Evolutionary conservation across 805 yeast species (phyloP).

Genomic region (Ogataea wickerhamii): DNA sequence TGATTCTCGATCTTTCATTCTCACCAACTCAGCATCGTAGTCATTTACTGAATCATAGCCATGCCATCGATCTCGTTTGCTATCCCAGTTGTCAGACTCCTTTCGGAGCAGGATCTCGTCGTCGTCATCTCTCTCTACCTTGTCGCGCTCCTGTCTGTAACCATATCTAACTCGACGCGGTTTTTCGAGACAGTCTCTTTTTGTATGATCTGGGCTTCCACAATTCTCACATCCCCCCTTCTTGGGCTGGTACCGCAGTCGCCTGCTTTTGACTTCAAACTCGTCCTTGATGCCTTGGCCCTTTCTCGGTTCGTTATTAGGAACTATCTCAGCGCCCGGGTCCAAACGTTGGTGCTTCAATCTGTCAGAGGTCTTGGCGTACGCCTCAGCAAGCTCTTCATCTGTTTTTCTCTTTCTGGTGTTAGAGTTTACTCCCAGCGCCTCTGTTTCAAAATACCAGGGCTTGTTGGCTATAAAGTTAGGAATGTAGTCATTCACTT

Average conservation of each 20-base stretch:
- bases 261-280: constrained; percentile 16
- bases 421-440: constrained; percentile 27
- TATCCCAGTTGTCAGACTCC: constrained; percentile 52
- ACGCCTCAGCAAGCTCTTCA: constrained; percentile 20
- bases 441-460: constrained; percentile 34
- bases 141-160: constrained; percentile 20
- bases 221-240: constrained; percentile 48
- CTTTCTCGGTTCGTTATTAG: constrained; percentile 46
- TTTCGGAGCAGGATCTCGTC: constrained; percentile 18
- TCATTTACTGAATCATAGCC: constrained; percentile 63
- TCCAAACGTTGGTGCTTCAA: constrained; percentile 56
- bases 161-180: constrained; percentile 43
- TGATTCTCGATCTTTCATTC: constrained; percentile 50
- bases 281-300: constrained; percentile 59
- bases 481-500: constrained; percentile 39
- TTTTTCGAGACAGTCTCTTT: constrained; percentile 55
- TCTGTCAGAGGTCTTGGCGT: constrained; percentile 36
- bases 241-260: background rate
- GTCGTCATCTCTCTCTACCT: constrained; percentile 18
- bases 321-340: constrained; percentile 38
- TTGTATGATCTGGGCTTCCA: constrained; percentile 48
- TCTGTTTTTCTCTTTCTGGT: constrained; percentile 26
- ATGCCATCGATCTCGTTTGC: constrained; percentile 77
- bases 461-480: constrained; percentile 38
- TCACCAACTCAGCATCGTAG: constrained; percentile 47